Evolutionary conservation across 2,329 filamentous ascomycete species (phyloP).

Genomic region (Monilinia laxa): DNA sequence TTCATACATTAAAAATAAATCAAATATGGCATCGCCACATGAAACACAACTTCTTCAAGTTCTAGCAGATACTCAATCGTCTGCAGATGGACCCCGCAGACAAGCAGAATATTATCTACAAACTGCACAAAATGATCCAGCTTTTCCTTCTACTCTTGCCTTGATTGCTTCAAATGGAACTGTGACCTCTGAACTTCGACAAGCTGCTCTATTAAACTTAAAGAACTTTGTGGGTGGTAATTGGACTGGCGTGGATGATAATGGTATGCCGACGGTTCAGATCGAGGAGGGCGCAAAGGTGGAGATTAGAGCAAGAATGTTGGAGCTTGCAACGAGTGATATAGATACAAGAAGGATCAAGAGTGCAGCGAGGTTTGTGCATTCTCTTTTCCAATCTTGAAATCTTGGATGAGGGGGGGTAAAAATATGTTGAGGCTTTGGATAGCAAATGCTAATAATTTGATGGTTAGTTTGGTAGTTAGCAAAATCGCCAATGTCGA

Average conservation of each 20-base stretch:
- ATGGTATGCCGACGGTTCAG: constrained; percentile 52
- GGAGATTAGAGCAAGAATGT: constrained; percentile 68
- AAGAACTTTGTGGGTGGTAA: constrained; percentile 80
- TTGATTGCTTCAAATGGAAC: constrained; percentile 77
- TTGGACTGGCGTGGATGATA: constrained; percentile 77
- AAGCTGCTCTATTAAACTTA: constrained; percentile 76
- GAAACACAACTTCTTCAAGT: constrained; percentile 90
- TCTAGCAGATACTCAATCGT: constrained; percentile 80
- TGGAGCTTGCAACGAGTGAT: constrained; percentile 72
- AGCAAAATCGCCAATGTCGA: constrained; percentile 93
- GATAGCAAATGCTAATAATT: constrained; percentile 22
- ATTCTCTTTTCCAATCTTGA: neutral
- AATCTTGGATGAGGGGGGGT: neutral
- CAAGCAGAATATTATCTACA: constrained; percentile 65
- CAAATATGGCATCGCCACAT: constrained; percentile 55
- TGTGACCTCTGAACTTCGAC: constrained; percentile 72
- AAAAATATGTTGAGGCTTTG: neutral
- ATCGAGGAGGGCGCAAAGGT: constrained; percentile 73
- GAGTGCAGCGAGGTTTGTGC: constrained; percentile 73
- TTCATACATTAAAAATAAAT: neutral
- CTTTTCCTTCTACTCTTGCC: constrained; percentile 76
- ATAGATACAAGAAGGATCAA: constrained; percentile 81
- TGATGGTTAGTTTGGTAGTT: constrained; percentile 60
- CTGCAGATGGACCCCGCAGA: constrained; percentile 74
- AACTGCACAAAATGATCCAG: constrained; percentile 54